phyloP scores from a whole-genome alignment of 2,329 filamentous ascomycete species.

The Hymenoscyphus fraxineus region DNA sequence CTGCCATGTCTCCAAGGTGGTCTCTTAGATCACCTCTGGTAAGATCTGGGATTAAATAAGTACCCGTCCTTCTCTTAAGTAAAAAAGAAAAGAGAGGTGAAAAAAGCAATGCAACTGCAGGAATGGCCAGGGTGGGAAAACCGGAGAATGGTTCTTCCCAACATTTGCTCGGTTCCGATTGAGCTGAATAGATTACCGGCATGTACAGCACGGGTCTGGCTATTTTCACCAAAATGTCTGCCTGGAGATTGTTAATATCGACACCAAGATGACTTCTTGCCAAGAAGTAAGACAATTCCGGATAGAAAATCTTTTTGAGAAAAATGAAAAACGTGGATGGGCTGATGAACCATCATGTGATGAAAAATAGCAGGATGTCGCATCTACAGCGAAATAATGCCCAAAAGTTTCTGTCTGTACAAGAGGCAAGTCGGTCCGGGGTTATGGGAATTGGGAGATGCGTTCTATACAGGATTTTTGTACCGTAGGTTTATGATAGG shows the following conservation, averaged over 20 bases:
- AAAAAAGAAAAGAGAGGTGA: too few relatives aligned
- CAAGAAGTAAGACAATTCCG: constrained; percentile 6
- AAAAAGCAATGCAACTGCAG: neutral
- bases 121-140: constrained; percentile 6
- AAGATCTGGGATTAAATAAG: too few relatives aligned
- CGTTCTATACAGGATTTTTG: neutral
- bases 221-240: constrained; percentile 10
- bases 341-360: neutral
- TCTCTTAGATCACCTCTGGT: too few relatives aligned
- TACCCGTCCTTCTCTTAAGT: too few relatives aligned
- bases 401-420: neutral
- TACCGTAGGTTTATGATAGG: neutral
- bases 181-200: constrained; percentile 1
- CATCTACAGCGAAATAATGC: neutral
- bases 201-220: constrained; percentile 3
- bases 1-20: too few relatives aligned
- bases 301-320: neutral
- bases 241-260: constrained; percentile 12
- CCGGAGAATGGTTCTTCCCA: constrained; percentile 2
- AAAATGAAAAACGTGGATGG: neutral
- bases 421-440: too few relatives aligned
- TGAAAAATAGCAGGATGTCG: neutral
- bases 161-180: neutral
- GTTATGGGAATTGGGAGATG: too few relatives aligned
- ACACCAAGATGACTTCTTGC: constrained; percentile 6